Conservation (phyloP, 2,329 filamentous ascomycete genomes). For the Neoscytalidium dimidiatum region DNA sequence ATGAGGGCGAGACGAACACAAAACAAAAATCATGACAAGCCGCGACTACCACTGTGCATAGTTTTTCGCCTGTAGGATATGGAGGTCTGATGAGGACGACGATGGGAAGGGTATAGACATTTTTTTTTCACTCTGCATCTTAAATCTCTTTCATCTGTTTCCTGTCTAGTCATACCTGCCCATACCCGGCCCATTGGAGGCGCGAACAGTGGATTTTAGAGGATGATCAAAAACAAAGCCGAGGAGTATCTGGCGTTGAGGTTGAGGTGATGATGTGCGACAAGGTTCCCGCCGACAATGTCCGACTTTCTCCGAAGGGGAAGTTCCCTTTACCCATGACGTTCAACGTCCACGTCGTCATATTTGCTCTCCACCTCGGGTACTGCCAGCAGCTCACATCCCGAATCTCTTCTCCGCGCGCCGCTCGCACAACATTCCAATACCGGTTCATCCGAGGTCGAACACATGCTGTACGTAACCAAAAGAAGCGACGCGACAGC, state of each 20-base stretch:
- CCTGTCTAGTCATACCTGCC: not conserved
- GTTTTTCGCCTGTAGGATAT: conserved; percentile 9
- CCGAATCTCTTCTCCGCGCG: too few species aligned
- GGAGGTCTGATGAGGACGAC: not conserved
- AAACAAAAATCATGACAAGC: conserved; percentile 1
- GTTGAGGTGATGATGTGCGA: not conserved
- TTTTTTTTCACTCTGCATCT: not conserved
- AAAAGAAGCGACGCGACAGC: too few species aligned
- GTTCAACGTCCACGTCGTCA: too few species aligned
- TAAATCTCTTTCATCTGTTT: not conserved
- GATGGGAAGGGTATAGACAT: not conserved
- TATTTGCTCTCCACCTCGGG: too few species aligned
- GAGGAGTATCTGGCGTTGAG: not conserved
- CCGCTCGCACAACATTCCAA: too few species aligned
- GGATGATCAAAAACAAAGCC: too few species aligned
- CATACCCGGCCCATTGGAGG: too few species aligned
- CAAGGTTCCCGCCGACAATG: not conserved
- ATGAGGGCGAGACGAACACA: not conserved
- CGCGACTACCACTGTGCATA: conserved; percentile 9
- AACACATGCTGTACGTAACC: too few species aligned
- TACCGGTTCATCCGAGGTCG: too few species aligned
- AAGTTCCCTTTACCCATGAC: not conserved
- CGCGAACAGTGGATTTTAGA: too few species aligned
- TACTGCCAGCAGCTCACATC: too few species aligned
- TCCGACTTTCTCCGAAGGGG: not conserved